Evolutionary conservation across 148 eudicot species (phyloP).

Genomic region (Fagopyrum homotropicum): DNA sequence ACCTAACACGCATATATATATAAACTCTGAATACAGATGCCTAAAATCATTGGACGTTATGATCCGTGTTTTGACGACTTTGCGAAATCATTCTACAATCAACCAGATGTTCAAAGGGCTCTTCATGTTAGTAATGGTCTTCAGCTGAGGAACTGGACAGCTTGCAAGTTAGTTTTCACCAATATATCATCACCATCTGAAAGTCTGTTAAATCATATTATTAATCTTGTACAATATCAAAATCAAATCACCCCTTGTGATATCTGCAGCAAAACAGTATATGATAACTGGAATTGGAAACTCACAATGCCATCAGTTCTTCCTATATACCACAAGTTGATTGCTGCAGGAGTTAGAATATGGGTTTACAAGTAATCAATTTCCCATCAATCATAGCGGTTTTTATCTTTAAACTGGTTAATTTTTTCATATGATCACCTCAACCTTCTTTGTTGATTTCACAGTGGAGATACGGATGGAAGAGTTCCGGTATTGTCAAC

Average conservation of each 20-base stretch:
- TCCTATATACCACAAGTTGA: slow-evolving; percentile 79
- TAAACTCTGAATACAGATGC: slow-evolving; percentile 40
- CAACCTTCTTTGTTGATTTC: too few species aligned
- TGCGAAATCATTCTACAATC: slow-evolving; percentile 63
- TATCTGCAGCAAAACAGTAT: slow-evolving; percentile 51
- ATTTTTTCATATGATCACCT: too few species aligned
- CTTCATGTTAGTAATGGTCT: slow-evolving; percentile 65
- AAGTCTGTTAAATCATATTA: too few species aligned
- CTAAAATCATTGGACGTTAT: slow-evolving; percentile 73
- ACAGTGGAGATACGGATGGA: slow-evolving; percentile 96
- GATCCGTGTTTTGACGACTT: slow-evolving; percentile 85
- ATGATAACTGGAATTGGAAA: slow-evolving; percentile 38
- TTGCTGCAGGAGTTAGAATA: slow-evolving; percentile 71
- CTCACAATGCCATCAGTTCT: slow-evolving; percentile 60
- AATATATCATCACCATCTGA: background rate
- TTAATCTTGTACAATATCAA: background rate
- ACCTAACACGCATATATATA: too few species aligned
- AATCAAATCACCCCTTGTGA: background rate
- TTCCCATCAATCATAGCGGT: too few species aligned
- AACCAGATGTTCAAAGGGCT: slow-evolving; percentile 74
- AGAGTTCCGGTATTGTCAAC: slow-evolving; percentile 92
- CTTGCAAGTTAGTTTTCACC: slow-evolving; percentile 54
- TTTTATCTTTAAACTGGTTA: too few species aligned
- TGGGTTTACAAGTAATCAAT: slow-evolving; percentile 80
- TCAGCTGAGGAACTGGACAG: slow-evolving; percentile 56